Evolutionary conservation across 176 grass and related monocot genomes (phyloP), one percentile per base, ranked within the genome.

Genomic region (Tillandsia fasciculata): DNA sequence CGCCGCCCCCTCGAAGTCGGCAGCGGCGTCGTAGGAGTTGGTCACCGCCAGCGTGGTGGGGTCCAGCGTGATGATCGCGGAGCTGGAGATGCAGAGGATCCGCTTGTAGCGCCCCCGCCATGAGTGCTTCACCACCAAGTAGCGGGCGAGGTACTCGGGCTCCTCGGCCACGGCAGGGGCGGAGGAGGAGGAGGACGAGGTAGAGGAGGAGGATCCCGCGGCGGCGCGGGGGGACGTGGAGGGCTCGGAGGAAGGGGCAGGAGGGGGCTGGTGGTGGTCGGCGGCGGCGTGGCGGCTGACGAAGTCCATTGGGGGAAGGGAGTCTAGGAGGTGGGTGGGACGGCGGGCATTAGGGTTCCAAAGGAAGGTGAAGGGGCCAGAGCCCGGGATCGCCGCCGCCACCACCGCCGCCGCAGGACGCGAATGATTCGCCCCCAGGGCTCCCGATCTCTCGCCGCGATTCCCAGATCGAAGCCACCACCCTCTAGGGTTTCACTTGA

Each of bases 351-450:
- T 87, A 87, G 81, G 84, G 58, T 63, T 82, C 83, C 83, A 84
- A 65, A 76, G 70, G 72, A 84, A 54, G 49, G 70, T 52, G 79
- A 67, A 57, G 47, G 53, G 81, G 53, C 59, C 53, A 20, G 69
- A 53, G 78, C 64, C 47, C 57, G 82, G 42, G 57, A 59, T 71
- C 61, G 77, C 77, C 61, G 17, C 69, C 63, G 68, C 75, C 63
- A 67, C 49, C 63, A 74, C 80, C 74, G 79, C 33, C 3, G 72
- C 17, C 68, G 75, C 78, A 86, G 86, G 73, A 42, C 94, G 94
- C 66, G 94, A 99, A 75, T 90, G 94, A 93, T 80, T 99, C 86
- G 94, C 87, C 84, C 94, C 89, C 94, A 99, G 89, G 70, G 89
- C 89, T 84, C 26, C 86, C 77, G 86, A 93, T 99, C 86, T 78